Conservation (phyloP, 2,329 filamentous ascomycete genomes). For the Ceratocystis colombiana region DNA sequence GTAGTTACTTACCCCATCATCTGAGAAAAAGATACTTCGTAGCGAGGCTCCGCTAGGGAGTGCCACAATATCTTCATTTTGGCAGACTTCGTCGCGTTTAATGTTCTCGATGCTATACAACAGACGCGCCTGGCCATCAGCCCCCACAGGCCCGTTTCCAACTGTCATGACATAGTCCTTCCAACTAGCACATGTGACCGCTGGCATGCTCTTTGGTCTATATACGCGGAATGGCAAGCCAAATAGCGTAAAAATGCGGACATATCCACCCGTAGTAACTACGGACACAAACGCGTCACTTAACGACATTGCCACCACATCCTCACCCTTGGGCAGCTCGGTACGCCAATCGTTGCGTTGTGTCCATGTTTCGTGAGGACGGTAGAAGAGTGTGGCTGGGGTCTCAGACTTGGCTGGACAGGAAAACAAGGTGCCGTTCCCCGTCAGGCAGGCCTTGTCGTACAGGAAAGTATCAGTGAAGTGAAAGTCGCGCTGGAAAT, state of each 20-base stretch:
- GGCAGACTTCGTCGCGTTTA: slow-evolving; percentile 84
- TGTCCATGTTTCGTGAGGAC: slow-evolving; percentile 95
- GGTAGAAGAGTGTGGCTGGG: slow-evolving; percentile 82
- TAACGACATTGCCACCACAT: slow-evolving; percentile 76
- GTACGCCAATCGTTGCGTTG: slow-evolving; percentile 83
- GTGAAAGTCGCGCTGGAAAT: slow-evolving; percentile 86
- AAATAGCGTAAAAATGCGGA: slow-evolving; percentile 86
- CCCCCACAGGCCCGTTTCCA: slow-evolving; percentile 77
- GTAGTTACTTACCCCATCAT: slow-evolving; percentile 59
- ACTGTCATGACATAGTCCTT: slow-evolving; percentile 93
- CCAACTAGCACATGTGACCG: slow-evolving; percentile 89
- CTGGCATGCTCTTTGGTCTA: slow-evolving; percentile 78
- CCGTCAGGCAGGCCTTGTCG: slow-evolving; percentile 86
- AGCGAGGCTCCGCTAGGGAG: slow-evolving; percentile 64
- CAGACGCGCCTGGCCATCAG: slow-evolving; percentile 66
- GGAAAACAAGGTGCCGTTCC: slow-evolving; percentile 76
- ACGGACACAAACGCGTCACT: slow-evolving; percentile 87
- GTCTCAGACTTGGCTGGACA: slow-evolving; percentile 57
- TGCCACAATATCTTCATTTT: slow-evolving; percentile 86
- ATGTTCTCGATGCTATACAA: slow-evolving; percentile 91
- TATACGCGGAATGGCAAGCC: slow-evolving; percentile 84
- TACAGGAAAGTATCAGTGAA: slow-evolving; percentile 95
- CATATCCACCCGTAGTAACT: slow-evolving; percentile 76
- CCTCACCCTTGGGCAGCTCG: slow-evolving; percentile 75
- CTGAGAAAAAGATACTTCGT: slow-evolving; percentile 82